Conservation (phyloP, 345 rosid genomes). For the Corymbia maculata region DNA sequence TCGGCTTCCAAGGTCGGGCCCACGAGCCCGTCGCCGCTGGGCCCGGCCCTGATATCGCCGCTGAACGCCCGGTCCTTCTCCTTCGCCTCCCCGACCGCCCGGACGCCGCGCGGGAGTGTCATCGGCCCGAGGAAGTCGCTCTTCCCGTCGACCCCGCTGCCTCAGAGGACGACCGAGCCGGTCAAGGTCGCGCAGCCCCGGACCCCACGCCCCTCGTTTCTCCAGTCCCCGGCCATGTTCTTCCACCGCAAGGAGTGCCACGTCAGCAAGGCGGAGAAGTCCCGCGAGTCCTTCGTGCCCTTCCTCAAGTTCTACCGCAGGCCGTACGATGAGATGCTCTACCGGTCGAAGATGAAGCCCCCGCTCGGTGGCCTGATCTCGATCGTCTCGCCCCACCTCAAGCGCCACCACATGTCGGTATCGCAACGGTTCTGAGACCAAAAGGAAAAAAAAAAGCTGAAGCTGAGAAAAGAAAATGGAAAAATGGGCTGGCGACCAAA, state of each 20-base stretch:
- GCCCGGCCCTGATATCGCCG: constrained; percentile 60
- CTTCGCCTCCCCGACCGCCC: constrained; percentile 71
- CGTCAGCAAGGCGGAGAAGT: constrained; percentile 40
- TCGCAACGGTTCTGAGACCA: constrained; percentile 71
- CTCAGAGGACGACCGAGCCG: constrained; percentile 30
- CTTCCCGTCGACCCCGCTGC: constrained; percentile 78
- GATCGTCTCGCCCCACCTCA: constrained; percentile 60
- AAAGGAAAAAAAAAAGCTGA: neutral
- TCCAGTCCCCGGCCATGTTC: constrained; percentile 84
- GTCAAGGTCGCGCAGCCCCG: constrained; percentile 10
- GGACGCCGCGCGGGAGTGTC: constrained; percentile 30
- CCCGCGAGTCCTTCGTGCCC: constrained; percentile 73
- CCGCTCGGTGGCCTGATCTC: constrained; percentile 89
- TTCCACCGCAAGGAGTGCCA: constrained; percentile 56
- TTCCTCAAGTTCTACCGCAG: constrained; percentile 60
- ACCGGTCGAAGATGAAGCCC: constrained; percentile 80
- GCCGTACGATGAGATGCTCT: constrained; percentile 92
- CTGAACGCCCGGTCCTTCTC: constrained; percentile 61
- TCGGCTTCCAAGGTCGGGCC: constrained; percentile 42
- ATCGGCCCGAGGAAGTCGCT: constrained; percentile 28
- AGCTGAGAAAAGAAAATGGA: neutral
- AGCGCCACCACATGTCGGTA: constrained; percentile 70
- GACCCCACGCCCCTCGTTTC: constrained; percentile 79
- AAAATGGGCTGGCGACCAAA: neutral
- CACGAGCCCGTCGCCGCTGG: constrained; percentile 18